Evolutionary conservation across 1,284 basidiomycete species (phyloP).

Genomic region (Apiotrichum laibachii): DNA sequence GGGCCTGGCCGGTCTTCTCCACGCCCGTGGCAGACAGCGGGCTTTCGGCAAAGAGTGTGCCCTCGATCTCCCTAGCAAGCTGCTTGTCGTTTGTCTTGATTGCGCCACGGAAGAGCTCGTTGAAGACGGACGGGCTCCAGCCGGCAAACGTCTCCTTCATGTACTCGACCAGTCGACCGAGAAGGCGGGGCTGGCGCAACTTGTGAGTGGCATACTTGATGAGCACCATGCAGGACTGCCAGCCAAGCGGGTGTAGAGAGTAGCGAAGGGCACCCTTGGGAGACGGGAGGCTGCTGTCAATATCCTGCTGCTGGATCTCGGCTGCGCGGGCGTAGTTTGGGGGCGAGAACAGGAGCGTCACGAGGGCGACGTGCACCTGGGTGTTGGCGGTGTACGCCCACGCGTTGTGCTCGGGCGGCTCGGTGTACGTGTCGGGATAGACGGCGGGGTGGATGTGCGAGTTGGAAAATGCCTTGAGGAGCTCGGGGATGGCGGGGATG

Average conservation of each 20-base stretch:
- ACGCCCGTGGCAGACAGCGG: neutral
- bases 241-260: slow-evolving; percentile 37
- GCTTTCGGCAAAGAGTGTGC: slow-evolving; percentile 3
- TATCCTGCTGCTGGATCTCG: slow-evolving; percentile 7
- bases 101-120: slow-evolving; percentile 27
- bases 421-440: slow-evolving; percentile 36
- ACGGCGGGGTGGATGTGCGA: slow-evolving; percentile 39
- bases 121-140: slow-evolving; percentile 17
- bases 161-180: slow-evolving; percentile 35
- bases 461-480: slow-evolving; percentile 36
- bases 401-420: slow-evolving; percentile 18
- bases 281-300: neutral
- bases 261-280: slow-evolving; percentile 25
- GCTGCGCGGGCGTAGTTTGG: slow-evolving; percentile 34
- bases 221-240: slow-evolving; percentile 36
- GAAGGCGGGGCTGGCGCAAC: slow-evolving; percentile 25
- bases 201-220: slow-evolving; percentile 36
- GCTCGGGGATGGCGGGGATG: slow-evolving; percentile 32
- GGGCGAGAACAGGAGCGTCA: slow-evolving; percentile 46
- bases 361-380: slow-evolving; percentile 48
- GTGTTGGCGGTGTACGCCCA: slow-evolving; percentile 49
- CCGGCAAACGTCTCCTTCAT: slow-evolving; percentile 23
- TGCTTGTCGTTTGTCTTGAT: slow-evolving; percentile 4
- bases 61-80: slow-evolving; percentile 10
- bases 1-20: neutral